Percentiles rank a stretch among this genome's conserved stretches.
Evolutionary conservation across 1,284 basidiomycete genomes (phyloP).

Genomic region (Tylopilus orsonianus): DNA sequence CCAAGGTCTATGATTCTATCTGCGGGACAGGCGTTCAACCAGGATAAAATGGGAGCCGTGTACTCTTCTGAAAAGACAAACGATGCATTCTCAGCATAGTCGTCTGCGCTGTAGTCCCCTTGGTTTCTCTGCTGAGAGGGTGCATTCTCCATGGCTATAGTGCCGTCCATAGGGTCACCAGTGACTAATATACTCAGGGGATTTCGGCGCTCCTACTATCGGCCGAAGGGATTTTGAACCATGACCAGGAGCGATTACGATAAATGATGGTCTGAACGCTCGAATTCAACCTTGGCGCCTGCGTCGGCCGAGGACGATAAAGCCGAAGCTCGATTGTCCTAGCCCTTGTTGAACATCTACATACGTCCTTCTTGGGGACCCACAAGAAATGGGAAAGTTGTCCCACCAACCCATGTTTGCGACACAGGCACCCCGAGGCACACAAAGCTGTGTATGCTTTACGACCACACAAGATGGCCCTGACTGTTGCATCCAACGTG

Average conservation of each 20-base stretch:
- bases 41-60: slow-evolving; percentile 58
- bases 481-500: not conserved
- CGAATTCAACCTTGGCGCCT: too few species aligned
- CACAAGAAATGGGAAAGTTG: not conserved
- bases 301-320: slow-evolving; percentile 24
- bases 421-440: not conserved
- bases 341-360: too few species aligned
- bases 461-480: not conserved
- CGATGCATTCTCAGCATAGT: slow-evolving; percentile 58
- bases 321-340: slow-evolving; percentile 2
- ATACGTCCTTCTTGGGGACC: not conserved
- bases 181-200: slow-evolving; percentile 7
- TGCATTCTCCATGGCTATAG: slow-evolving; percentile 11
- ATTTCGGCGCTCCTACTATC: slow-evolving; percentile 22
- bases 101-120: slow-evolving; percentile 46
- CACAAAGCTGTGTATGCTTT: not conserved
- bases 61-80: slow-evolving; percentile 76
- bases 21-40: slow-evolving; percentile 62
- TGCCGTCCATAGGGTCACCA: not conserved
- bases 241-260: too few species aligned
- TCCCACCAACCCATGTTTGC: not conserved
- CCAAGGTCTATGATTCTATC: slow-evolving; percentile 79
- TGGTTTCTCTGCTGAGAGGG: not conserved
- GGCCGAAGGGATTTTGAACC: slow-evolving; percentile 20
- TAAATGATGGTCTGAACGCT: too few species aligned